Conservation (phyloP, 257 asterid species). For the Penstemon eatonii region DNA sequence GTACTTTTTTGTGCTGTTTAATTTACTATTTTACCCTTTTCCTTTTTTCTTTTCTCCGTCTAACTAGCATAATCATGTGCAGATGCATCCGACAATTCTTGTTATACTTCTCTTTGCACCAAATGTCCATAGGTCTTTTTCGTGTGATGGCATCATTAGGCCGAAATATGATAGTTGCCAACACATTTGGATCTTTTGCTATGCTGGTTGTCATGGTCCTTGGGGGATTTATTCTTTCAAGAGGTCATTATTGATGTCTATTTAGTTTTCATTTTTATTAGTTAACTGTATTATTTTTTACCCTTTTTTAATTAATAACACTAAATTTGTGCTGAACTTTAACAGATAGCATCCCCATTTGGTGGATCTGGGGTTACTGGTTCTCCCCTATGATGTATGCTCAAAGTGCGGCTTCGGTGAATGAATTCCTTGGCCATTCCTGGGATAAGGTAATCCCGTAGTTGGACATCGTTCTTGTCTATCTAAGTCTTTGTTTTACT, state of each 20-base stretch:
- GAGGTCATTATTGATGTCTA: slow-evolving; percentile 46
- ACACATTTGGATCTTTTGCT: slow-evolving; percentile 87
- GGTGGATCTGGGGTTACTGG: slow-evolving; percentile 99
- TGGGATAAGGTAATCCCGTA: slow-evolving; percentile 59
- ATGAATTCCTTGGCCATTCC: slow-evolving; percentile 80
- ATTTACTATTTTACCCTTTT: not conserved
- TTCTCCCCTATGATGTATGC: slow-evolving; percentile 92
- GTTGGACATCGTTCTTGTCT: slow-evolving; percentile 5
- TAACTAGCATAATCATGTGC: slow-evolving; percentile 34
- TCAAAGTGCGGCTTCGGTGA: slow-evolving; percentile 82
- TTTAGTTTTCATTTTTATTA: slow-evolving; percentile 3
- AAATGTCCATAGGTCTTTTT: slow-evolving; percentile 87
- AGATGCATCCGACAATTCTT: slow-evolving; percentile 71
- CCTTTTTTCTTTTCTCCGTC: slow-evolving; percentile 1
- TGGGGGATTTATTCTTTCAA: slow-evolving; percentile 86
- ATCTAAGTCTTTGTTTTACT: not conserved
- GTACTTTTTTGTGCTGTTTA: slow-evolving; percentile 32
- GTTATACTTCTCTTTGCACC: slow-evolving; percentile 69
- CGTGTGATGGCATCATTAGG: slow-evolving; percentile 87
- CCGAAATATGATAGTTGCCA: slow-evolving; percentile 83
- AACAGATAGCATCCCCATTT: slow-evolving; percentile 72
- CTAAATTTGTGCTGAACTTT: slow-evolving; percentile 19
- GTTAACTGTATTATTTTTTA: not conserved
- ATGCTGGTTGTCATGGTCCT: slow-evolving; percentile 78
- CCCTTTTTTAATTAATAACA: not conserved